Evolutionary conservation across 768 basidiomycete genomes (phyloP).

Genomic region (Leccinum aurantiacum): DNA sequence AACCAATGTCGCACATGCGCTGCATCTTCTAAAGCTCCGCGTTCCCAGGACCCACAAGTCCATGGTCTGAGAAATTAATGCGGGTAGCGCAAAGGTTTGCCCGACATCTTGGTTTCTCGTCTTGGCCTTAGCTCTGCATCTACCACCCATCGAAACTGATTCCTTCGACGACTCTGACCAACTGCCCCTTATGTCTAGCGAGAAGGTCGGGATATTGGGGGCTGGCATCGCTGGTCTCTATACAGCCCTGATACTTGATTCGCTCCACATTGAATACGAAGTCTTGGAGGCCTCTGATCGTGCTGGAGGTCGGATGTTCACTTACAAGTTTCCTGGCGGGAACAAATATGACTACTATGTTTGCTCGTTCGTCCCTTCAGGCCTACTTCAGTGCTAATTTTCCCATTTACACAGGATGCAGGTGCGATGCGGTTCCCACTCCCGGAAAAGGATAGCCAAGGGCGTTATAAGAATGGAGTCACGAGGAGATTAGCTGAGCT

Average conservation of each 20-base stretch:
- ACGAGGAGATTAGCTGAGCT: constrained; percentile 36
- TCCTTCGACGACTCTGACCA: not conserved
- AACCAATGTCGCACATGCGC: not conserved
- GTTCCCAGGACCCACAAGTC: too few relatives aligned
- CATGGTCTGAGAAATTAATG: too few relatives aligned
- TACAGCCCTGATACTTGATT: not conserved
- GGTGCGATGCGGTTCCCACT: constrained; percentile 42
- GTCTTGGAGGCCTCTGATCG: constrained; percentile 44
- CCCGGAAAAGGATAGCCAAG: constrained; percentile 16
- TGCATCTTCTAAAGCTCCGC: not conserved
- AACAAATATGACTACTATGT: constrained; percentile 39
- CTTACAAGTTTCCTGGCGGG: constrained; percentile 38
- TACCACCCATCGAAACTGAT: not conserved
- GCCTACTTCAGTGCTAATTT: not conserved
- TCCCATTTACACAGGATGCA: constrained; percentile 26
- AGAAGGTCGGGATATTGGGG: constrained; percentile 23
- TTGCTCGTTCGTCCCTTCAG: not conserved
- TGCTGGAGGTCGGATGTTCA: constrained; percentile 46
- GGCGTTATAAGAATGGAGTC: constrained; percentile 18
- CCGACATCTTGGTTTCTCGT: too few relatives aligned
- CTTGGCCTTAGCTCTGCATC: too few relatives aligned
- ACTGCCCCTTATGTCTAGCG: not conserved
- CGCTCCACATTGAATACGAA: constrained; percentile 40
- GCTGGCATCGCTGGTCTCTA: constrained; percentile 17
- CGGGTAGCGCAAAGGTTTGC: too few relatives aligned